Percentiles rank a stretch among this genome's conserved stretches.
Conservation (phyloP, 805 yeast species). For the Ogataea henricii region DNA sequence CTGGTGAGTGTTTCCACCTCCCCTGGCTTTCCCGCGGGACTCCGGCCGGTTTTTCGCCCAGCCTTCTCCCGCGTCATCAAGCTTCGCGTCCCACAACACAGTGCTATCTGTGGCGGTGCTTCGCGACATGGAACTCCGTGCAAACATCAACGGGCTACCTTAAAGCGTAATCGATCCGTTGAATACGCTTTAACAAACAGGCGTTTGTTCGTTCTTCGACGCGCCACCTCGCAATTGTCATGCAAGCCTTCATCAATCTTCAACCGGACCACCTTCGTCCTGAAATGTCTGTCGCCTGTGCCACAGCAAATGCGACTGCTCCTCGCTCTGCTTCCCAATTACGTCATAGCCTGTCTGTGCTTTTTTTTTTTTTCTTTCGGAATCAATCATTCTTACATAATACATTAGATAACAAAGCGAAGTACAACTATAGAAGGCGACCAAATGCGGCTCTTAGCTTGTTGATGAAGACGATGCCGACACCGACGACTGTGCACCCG, state of each 20-base stretch:
- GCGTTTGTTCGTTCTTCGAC: too few relatives aligned
- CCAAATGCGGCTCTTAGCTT: background rate
- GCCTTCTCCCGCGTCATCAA: too few relatives aligned
- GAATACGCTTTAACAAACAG: too few relatives aligned
- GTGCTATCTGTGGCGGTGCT: conserved; percentile 5
- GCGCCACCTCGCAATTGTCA: too few relatives aligned
- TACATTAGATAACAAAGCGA: conserved; percentile 3
- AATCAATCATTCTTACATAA: conserved; percentile 1
- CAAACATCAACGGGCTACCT: background rate
- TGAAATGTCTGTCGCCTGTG: too few relatives aligned
- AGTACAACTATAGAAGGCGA: background rate
- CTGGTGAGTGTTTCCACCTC: conserved; percentile 1
- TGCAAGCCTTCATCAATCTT: too few relatives aligned
- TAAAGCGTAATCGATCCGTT: too few relatives aligned
- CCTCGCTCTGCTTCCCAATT: background rate
- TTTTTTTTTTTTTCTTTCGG: background rate
- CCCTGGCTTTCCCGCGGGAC: background rate
- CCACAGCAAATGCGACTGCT: background rate
- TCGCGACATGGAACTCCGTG: conserved; percentile 6
- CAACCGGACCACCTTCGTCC: too few relatives aligned
- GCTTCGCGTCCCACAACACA: background rate
- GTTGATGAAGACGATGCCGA: conserved; percentile 5
- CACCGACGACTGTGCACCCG: conserved; percentile 1
- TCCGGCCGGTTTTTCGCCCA: background rate
- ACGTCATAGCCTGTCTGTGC: conserved; percentile 4